Evolutionary conservation across 2,329 filamentous ascomycete species (phyloP).

Genomic region (Talaromyces sp.): DNA sequence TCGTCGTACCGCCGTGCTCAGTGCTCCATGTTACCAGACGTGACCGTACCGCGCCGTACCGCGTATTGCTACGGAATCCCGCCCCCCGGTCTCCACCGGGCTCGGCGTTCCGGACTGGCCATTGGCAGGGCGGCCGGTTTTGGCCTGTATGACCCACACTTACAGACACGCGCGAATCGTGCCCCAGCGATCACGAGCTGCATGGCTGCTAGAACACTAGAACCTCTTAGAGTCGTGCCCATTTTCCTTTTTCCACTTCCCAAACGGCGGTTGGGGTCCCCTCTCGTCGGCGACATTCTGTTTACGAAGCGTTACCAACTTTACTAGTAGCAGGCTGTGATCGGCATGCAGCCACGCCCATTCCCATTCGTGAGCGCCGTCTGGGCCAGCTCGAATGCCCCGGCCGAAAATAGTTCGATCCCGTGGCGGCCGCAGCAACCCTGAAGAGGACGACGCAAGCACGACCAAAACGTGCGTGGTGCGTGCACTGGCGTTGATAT

Average conservation of each 20-base stretch:
- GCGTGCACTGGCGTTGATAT: not conserved
- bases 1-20: not conserved
- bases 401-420: not conserved
- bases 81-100: not conserved
- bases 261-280: not conserved
- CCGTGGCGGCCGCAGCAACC: not conserved
- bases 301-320: not conserved
- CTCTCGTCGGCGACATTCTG: not conserved
- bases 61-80: not conserved
- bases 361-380: not conserved
- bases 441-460: not conserved
- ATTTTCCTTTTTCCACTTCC: not conserved
- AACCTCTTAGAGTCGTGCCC: too few relatives aligned
- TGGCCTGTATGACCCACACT: not conserved
- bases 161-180: not conserved
- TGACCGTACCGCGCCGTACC: not conserved
- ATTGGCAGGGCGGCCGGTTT: not conserved
- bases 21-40: not conserved
- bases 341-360: not conserved
- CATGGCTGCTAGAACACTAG: too few relatives aligned
- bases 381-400: not conserved
- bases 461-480: not conserved
- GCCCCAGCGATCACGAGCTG: not conserved
- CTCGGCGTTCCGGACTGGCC: not conserved
- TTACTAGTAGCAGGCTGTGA: not conserved